Evolutionary conservation across 169 alveolate genomes (phyloP).

Genomic region (Fabrea salina): DNA sequence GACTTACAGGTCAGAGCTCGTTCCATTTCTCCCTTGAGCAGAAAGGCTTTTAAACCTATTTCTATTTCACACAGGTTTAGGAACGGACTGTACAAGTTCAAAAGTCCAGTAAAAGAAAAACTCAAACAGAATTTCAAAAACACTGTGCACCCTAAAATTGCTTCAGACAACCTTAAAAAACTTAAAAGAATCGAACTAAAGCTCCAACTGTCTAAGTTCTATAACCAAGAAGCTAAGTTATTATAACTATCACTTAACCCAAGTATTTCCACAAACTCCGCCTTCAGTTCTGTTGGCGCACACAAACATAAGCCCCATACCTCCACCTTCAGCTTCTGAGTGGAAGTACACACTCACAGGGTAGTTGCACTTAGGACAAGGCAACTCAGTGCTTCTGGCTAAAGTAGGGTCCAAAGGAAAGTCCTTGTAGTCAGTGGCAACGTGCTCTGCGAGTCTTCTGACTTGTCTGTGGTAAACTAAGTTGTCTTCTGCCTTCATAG

Average conservation of each 20-base stretch:
- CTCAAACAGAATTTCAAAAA: too few relatives aligned
- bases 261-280: slow-evolving; percentile 33
- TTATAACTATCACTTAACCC: slow-evolving; percentile 19
- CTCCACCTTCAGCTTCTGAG: slow-evolving; percentile 10
- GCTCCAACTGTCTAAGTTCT: too few relatives aligned
- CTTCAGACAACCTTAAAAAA: too few relatives aligned
- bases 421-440: slow-evolving; percentile 37
- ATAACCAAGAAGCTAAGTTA: not conserved
- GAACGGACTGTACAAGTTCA: too few relatives aligned
- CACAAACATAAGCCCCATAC: slow-evolving; percentile 35
- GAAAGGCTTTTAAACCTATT: too few relatives aligned
- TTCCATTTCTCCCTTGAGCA: too few relatives aligned
- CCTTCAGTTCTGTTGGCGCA: not conserved
- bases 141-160: too few relatives aligned
- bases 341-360: slow-evolving; percentile 39
- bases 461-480: slow-evolving; percentile 40
- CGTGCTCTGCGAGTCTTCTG: slow-evolving; percentile 22
- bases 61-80: too few relatives aligned
- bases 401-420: slow-evolving; percentile 47
- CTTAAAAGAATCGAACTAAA: too few relatives aligned
- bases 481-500: slow-evolving; percentile 35
- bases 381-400: slow-evolving; percentile 12
- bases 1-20: too few relatives aligned
- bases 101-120: too few relatives aligned
- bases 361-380: slow-evolving; percentile 34